Conservation (phyloP, 768 basidiomycete species). For the Amanita pseudoporphyria region DNA sequence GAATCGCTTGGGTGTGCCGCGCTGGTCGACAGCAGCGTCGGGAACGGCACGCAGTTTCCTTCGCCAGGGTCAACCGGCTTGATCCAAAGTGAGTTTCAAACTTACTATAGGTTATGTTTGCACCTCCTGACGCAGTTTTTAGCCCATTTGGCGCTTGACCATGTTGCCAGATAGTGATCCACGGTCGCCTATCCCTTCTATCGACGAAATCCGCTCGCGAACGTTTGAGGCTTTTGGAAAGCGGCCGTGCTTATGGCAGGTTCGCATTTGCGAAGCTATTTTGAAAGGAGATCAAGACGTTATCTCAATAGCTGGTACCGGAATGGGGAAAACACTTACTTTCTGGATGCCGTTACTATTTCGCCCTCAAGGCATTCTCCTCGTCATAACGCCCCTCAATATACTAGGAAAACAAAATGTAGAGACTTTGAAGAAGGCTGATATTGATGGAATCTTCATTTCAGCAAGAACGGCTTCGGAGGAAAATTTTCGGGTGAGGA, state of each 20-base stretch:
- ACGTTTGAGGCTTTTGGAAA: neutral
- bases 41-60: too few species aligned
- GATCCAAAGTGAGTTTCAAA: too few species aligned
- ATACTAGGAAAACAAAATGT: too few species aligned
- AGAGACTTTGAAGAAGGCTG: neutral
- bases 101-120: too few species aligned
- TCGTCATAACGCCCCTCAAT: neutral
- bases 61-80: too few species aligned
- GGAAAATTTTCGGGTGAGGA: conserved; percentile 1
- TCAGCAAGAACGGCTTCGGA: neutral
- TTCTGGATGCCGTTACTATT: conserved; percentile 10
- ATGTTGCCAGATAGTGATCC: neutral
- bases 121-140: neutral
- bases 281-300: too few species aligned
- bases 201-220: neutral
- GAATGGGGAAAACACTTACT: too few species aligned
- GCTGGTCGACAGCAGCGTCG: neutral
- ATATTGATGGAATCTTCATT: neutral
- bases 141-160: neutral
- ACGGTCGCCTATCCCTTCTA: neutral
- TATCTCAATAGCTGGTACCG: too few species aligned
- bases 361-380: neutral
- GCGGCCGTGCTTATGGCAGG: neutral
- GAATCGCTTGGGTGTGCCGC: neutral
- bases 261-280: neutral